Base-by-base conservation (phyloP, 2,329 filamentous ascomycete genomes). In the Pseudogymnoascus verrucosus region DNA sequence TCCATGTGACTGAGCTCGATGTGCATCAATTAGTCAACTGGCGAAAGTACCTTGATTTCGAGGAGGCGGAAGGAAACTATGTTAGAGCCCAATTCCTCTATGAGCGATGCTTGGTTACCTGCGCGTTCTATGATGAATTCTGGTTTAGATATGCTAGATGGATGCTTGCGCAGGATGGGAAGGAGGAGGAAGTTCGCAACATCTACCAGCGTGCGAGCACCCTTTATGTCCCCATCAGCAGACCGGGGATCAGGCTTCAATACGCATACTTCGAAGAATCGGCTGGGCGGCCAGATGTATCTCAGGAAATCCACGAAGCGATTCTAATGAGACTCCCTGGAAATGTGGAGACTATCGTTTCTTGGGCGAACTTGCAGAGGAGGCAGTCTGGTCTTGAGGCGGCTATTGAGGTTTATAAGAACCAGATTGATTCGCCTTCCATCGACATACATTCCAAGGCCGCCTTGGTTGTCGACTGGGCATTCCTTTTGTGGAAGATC, bases 111-210 rank as follows among this genome's bases (percentile, higher is more conserved):
- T 77, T 99, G 62, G 91, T 96, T 37, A 93, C 91, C 0, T 96
- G 91, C 71, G 93, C 95, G 14, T 89, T 96, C 69, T 97, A 99
- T 73, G 93, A 98, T 60, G 93, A 98, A 73, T 96, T 98, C 76
- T 99, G 95, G 95, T 86, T 96, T 71, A 89, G 95, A n/a, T 99
- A 96, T 76, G 91, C 89, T 14, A 83, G 93, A 42, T 99, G 95
- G 95, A 96, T 97, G 90, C 82, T 84, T 65, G 86, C 86, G 0
- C 90, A 96, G 72, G 78, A 85, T 1, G 86, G 82, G 69, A 96
- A 96, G 74, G 87, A 92, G 54, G 91, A 97, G 73, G 93, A 97
- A 72, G 88, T 93, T 5, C 89, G 95, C 64, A 93, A 91, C 75
- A 95, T 98, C 67, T 98, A 96, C 73, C 87, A 93, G 74, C 87